These are phyloP conservation scores for Fusarium redolens DNA, from an alignment of 2,329 filamentous ascomycete species.

Conservation along the genomic window DNA sequence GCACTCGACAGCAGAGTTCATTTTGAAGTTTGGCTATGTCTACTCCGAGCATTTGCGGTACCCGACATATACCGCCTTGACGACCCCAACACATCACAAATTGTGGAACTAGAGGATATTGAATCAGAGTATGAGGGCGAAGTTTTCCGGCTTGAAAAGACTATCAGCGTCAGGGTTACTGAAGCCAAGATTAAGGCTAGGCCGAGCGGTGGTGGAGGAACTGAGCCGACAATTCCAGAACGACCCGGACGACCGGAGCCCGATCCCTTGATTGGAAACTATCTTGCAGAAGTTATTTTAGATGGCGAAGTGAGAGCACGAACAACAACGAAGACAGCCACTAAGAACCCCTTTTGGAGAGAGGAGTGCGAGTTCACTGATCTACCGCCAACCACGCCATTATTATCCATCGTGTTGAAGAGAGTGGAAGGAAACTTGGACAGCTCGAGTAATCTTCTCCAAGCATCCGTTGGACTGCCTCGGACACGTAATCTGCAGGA, in stretches of 20 bases:
- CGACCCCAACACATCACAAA: slow-evolving; percentile 54
- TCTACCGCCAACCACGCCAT: slow-evolving; percentile 75
- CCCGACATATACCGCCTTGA: slow-evolving; percentile 85
- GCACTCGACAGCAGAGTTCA: slow-evolving; percentile 86
- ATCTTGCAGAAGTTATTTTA: slow-evolving; percentile 81
- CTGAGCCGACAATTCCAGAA: slow-evolving; percentile 34
- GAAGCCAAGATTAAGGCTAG: slow-evolving; percentile 69
- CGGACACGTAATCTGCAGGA: slow-evolving; percentile 61
- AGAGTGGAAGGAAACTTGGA: slow-evolving; percentile 65
- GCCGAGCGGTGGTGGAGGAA: slow-evolving; percentile 36
- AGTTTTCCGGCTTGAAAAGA: slow-evolving; percentile 72
- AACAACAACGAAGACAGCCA: slow-evolving; percentile 77
- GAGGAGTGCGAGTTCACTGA: slow-evolving; percentile 84
- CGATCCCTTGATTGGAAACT: slow-evolving; percentile 71
- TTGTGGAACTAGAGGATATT: slow-evolving; percentile 55
- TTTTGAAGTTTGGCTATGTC: slow-evolving; percentile 98
- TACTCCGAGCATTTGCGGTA: slow-evolving; percentile 89
- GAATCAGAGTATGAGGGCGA: slow-evolving; percentile 59
- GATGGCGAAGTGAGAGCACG: slow-evolving; percentile 83
- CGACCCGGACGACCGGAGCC: slow-evolving; percentile 41
- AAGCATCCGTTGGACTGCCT: slow-evolving; percentile 44
- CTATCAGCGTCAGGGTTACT: slow-evolving; percentile 67
- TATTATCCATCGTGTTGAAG: slow-evolving; percentile 78
- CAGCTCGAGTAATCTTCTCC: slow-evolving; percentile 51
- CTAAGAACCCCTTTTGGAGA: slow-evolving; percentile 82